phyloP scores from a whole-genome alignment of 164 flowering plant species.

The Piper betle region DNA sequence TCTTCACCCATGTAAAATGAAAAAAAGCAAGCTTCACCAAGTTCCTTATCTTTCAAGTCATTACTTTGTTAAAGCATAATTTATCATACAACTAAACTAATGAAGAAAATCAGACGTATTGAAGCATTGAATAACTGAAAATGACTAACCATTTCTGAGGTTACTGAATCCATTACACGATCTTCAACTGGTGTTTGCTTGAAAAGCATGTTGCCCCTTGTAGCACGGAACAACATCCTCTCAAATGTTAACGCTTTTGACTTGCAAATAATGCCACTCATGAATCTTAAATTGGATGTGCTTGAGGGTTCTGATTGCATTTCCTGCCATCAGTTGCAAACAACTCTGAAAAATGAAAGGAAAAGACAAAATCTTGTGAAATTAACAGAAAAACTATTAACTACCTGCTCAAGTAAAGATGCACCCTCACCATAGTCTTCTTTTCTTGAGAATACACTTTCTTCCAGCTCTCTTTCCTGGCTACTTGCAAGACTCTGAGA shows the following conservation, averaged over 20 bases:
- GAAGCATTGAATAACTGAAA: not conserved
- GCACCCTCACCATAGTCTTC: conserved; percentile 44
- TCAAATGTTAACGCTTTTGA: conserved; percentile 78
- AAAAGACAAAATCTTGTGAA: not conserved
- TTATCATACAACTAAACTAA: no score
- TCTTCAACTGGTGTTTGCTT: conserved; percentile 85
- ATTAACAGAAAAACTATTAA: not conserved
- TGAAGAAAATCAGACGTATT: no score
- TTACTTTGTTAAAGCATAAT: no score
- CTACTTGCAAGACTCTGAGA: conserved; percentile 40
- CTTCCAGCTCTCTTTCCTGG: conserved; percentile 71
- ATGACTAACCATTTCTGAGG: conserved; percentile 59
- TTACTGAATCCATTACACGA: conserved; percentile 60
- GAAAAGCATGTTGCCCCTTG: conserved; percentile 97
- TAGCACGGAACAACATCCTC: conserved; percentile 95
- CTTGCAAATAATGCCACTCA: conserved; percentile 79
- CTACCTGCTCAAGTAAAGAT: conserved; percentile 81
- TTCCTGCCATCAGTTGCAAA: conserved; percentile 36
- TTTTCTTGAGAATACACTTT: conserved; percentile 37
- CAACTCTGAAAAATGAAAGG: not conserved
- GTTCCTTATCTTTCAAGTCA: no score
- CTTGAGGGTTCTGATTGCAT: conserved; percentile 50
- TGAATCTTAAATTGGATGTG: conserved; percentile 79
- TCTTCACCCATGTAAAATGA: no score
- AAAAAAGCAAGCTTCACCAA: no score